Evolutionary conservation across 768 basidiomycete genomes (phyloP).

Genomic region (Russula vinacea): DNA sequence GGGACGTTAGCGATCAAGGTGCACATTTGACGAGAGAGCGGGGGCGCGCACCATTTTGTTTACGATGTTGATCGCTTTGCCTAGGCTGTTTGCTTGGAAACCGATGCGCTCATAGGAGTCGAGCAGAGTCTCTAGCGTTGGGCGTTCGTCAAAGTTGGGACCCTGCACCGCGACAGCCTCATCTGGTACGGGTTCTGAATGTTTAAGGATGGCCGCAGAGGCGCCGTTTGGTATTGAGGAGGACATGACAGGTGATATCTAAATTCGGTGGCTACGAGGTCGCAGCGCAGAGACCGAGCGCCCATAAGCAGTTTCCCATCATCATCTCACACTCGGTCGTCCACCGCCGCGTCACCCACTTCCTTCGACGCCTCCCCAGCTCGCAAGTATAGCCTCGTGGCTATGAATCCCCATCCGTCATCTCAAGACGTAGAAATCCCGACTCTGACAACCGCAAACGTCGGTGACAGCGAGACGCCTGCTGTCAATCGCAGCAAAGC

Average conservation of each 20-base stretch:
- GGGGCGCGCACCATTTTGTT: slow-evolving; percentile 76
- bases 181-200: slow-evolving; percentile 66
- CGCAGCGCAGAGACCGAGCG: background rate
- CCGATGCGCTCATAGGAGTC: slow-evolving; percentile 85
- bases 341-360: slow-evolving; percentile 18
- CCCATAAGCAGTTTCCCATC: slow-evolving; percentile 2
- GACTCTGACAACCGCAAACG: slow-evolving; percentile 6
- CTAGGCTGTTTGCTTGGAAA: slow-evolving; percentile 94
- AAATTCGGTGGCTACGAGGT: background rate
- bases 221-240: slow-evolving; percentile 51
- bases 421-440: slow-evolving; percentile 13
- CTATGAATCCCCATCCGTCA: slow-evolving; percentile 2
- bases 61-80: slow-evolving; percentile 83
- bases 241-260: slow-evolving; percentile 1
- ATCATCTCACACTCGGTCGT: background rate
- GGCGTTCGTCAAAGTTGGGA: slow-evolving; percentile 74
- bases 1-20: background rate
- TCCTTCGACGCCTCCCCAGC: slow-evolving; percentile 2
- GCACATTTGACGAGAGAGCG: background rate
- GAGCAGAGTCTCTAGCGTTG: slow-evolving; percentile 68
- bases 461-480: background rate
- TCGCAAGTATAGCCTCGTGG: background rate
- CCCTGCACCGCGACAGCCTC: slow-evolving; percentile 74
- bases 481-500: background rate
- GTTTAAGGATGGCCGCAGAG: slow-evolving; percentile 73